Evolutionary conservation across 2,329 filamentous ascomycete species (phyloP), one percentile per base, ranked within the genome.

Genomic region (Cordyceps javanica): DNA sequence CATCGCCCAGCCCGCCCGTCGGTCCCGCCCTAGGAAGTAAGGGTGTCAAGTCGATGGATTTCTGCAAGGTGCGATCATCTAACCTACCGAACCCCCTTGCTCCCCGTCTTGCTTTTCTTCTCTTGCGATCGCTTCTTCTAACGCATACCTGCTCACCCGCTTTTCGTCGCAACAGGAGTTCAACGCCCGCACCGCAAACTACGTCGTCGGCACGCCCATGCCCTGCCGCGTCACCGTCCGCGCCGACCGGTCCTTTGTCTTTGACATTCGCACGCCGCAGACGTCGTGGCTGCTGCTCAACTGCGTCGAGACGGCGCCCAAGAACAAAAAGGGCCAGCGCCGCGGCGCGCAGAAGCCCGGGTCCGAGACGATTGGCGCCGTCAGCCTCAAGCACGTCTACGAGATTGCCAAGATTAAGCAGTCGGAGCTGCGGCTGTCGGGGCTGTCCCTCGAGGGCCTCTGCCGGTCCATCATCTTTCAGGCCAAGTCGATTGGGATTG

Each of bases 41-140:
- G 79, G 94, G 94, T 80, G 89, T 99, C 62, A 99, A 99, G 80
- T 95, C 90, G 59, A 99, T 99, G 88, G 94, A 99, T 76, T 99
- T 97, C 73, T 97, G 94, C 85, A 97, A 97, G 82, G 93, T 96
- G 60, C 60, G 72, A 48, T n/a, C n/a, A n/a, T n/a, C n/a, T n/a
- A n/a, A n/a, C n/a, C n/a, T n/a, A n/a, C n/a, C n/a, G n/a, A 52
- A 34, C 45, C 14, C 38, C 28, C 10, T 21, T 39, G 4, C 57
- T 39, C 36, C 56, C 48, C 50, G 13, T 26, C 52, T 7, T 50
- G 26, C 38, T 48, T 46, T 55, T n/a, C 28, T 28, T 38, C 54
- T 57, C n/a, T n/a, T n/a, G n/a, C n/a, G n/a, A n/a, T n/a, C n/a
- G n/a, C n/a, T n/a, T n/a, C n/a, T n/a, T n/a, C n/a, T n/a, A n/a